These are phyloP conservation scores for Inga oerstediana DNA, from an alignment of 306 rosid genomes.

Conservation along the genomic window DNA sequence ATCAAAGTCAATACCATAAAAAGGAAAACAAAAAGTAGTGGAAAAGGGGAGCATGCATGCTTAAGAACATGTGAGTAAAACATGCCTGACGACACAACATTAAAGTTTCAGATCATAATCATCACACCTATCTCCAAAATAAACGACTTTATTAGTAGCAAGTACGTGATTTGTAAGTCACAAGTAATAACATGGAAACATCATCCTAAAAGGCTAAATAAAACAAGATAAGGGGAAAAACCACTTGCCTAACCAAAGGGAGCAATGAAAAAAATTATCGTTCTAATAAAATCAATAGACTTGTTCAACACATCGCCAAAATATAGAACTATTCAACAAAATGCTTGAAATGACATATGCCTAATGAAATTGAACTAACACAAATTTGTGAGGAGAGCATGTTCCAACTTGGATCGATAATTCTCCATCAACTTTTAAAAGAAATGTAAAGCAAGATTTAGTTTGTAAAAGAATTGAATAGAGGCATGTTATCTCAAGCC, in stretches of 20 bases:
- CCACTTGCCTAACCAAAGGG: not conserved
- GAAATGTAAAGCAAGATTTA: not conserved
- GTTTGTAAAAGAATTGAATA: not conserved
- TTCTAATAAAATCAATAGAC: not conserved
- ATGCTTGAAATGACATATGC: slow-evolving; percentile 9
- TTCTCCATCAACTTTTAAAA: not conserved
- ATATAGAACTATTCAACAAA: not conserved
- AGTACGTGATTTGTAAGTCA: slow-evolving; percentile 21
- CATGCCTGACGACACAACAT: slow-evolving; percentile 14
- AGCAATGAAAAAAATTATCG: not conserved
- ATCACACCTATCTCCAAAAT: slow-evolving; percentile 23
- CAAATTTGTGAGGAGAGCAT: not conserved
- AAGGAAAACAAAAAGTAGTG: not conserved
- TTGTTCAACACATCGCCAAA: too few relatives aligned
- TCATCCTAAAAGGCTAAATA: slow-evolving; percentile 1
- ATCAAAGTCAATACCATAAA: slow-evolving; percentile 32
- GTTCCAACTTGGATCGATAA: not conserved
- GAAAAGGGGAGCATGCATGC: not conserved
- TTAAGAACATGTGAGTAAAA: not conserved
- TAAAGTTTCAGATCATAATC: slow-evolving; percentile 3
- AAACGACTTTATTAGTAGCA: slow-evolving; percentile 10
- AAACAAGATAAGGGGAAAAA: not conserved
- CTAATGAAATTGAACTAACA: not conserved
- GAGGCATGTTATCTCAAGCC: not conserved
- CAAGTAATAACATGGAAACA: not conserved